Evolutionary conservation across 2,329 filamentous ascomycete genomes (phyloP).

Genomic region (Trichoderma sp.): DNA sequence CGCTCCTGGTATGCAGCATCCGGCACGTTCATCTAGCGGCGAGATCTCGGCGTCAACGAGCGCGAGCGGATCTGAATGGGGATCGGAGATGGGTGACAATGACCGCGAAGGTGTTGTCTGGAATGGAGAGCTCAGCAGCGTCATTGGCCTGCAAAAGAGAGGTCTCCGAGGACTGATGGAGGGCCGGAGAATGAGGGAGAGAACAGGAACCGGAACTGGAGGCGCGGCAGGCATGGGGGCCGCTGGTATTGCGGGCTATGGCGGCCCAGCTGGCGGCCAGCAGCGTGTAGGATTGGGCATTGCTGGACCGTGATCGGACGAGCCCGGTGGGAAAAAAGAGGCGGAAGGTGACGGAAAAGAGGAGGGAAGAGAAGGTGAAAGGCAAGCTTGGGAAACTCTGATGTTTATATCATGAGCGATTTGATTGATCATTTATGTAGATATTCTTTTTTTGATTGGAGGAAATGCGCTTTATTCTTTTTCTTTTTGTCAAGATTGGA

Average conservation of each 20-base stretch:
- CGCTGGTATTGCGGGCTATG: constrained; percentile 23
- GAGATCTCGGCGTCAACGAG: constrained; percentile 51
- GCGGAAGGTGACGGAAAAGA: no score
- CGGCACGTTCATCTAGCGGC: constrained; percentile 42
- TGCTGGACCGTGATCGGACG: constrained; percentile 41
- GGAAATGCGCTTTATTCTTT: constrained; percentile 8
- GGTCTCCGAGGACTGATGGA: constrained; percentile 93
- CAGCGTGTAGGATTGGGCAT: constrained; percentile 53
- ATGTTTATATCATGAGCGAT: constrained; percentile 16
- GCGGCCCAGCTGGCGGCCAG: constrained; percentile 27
- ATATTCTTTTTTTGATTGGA: constrained; percentile 15
- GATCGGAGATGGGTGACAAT: constrained; percentile 51
- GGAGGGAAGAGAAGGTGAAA: neutral
- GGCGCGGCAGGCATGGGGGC: constrained; percentile 23
- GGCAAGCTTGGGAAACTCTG: neutral
- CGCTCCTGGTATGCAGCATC: constrained; percentile 38
- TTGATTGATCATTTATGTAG: constrained; percentile 17
- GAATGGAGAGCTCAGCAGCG: constrained; percentile 77
- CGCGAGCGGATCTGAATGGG: constrained; percentile 55
- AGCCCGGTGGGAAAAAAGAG: no score
- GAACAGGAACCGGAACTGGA: constrained; percentile 48
- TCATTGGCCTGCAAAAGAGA: constrained; percentile 93
- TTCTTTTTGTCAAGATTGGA: constrained; percentile 16
- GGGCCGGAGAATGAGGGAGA: constrained; percentile 78
- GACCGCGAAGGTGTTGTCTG: constrained; percentile 60